Percentiles rank a stretch among this genome's conserved stretches.
Conservation (phyloP, 2,329 filamentous ascomycete species). For the Xylariomycetidae sp. region DNA sequence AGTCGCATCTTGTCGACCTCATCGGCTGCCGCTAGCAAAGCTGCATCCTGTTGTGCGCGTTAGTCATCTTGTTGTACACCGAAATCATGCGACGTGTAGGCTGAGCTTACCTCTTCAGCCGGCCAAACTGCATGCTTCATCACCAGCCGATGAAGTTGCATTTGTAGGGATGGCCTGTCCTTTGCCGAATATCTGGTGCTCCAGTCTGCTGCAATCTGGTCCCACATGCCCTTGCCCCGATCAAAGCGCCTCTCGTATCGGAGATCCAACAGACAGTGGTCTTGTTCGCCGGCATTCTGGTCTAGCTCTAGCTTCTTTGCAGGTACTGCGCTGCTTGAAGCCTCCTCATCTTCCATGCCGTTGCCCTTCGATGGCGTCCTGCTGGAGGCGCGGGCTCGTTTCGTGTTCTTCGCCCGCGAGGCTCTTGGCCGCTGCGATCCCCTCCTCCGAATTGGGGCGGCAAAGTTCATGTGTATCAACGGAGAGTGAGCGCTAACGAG, state of each 20-base stretch:
- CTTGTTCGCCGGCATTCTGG: constrained; percentile 39
- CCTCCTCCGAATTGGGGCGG: constrained; percentile 6
- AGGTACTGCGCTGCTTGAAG: too few relatives aligned
- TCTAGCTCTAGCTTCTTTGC: constrained; percentile 34
- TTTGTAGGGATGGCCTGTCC: constrained; percentile 47
- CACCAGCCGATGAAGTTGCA: constrained; percentile 48
- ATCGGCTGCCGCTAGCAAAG: constrained; percentile 28
- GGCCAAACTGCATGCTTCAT: constrained; percentile 45
- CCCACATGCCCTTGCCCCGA: constrained; percentile 55
- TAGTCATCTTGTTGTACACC: constrained; percentile 8
- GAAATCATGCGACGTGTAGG: constrained; percentile 6
- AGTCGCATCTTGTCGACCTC: constrained; percentile 38
- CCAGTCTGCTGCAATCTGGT: constrained; percentile 42
- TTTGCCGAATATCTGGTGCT: constrained; percentile 26
- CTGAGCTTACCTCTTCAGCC: constrained; percentile 39
- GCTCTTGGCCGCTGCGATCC: constrained; percentile 7
- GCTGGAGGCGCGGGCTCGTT: constrained; percentile 11
- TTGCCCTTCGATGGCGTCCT: constrained; percentile 7
- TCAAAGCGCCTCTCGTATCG: constrained; percentile 37
- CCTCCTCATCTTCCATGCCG: constrained; percentile 1
- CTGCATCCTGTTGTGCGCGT: constrained; percentile 31
- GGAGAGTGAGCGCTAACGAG: too few relatives aligned
- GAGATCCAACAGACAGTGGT: constrained; percentile 44
- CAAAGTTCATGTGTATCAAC: constrained; percentile 14
- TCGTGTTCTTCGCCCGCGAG: constrained; percentile 4